These are phyloP conservation scores for Dittrichia graveolens DNA, from an alignment of 129 eudicot genomes.

Conservation along the genomic window DNA sequence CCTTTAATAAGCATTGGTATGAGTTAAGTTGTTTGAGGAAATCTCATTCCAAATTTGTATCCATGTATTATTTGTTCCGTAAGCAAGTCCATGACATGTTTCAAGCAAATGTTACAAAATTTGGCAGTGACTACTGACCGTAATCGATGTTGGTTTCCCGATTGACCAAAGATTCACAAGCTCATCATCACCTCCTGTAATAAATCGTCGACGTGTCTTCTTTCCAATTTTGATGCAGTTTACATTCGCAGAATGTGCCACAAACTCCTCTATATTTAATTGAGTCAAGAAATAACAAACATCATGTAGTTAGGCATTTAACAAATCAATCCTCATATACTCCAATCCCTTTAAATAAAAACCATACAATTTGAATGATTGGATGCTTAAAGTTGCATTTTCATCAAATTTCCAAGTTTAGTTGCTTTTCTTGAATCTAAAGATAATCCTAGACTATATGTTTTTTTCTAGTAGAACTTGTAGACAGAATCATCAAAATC, in stretches of 20 bases:
- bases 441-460: too few relatives aligned
- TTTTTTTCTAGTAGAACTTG: too few relatives aligned
- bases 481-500: too few relatives aligned
- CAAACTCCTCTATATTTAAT: constrained; percentile 73
- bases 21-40: too few relatives aligned
- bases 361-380: not conserved
- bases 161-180: constrained; percentile 82
- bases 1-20: too few relatives aligned
- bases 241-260: constrained; percentile 88
- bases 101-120: not conserved
- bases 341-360: not conserved
- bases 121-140: constrained; percentile 49
- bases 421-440: too few relatives aligned
- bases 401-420: not conserved
- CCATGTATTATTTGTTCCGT: constrained; percentile 11
- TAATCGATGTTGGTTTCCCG: constrained; percentile 60
- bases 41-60: too few relatives aligned
- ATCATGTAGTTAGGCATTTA: not conserved
- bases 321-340: not conserved
- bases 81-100: not conserved
- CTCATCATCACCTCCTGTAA: constrained; percentile 92
- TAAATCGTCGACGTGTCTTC: constrained; percentile 60
- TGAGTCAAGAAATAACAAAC: constrained; percentile 54
- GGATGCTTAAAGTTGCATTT: constrained; percentile 1
- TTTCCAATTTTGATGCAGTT: constrained; percentile 78